These are phyloP conservation scores for Simplicillium aogashimaense DNA, from an alignment of 2,329 filamentous ascomycete genomes.

Conservation along the genomic window DNA sequence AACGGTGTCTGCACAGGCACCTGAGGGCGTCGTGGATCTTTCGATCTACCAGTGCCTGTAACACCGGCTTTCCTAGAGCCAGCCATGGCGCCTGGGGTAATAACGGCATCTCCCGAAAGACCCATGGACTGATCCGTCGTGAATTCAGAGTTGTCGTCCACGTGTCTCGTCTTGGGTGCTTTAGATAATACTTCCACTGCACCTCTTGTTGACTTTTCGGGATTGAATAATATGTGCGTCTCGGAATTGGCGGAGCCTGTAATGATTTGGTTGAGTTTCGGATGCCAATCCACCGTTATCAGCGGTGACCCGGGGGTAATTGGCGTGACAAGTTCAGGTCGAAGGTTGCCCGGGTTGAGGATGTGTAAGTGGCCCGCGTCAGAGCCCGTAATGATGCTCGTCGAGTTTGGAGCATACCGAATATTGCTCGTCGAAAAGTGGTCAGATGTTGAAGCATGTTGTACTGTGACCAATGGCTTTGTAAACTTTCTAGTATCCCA, in stretches of 20 bases:
- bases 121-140: slow-evolving; percentile 77
- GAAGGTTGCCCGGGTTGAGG: slow-evolving; percentile 83
- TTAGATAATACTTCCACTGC: slow-evolving; percentile 86
- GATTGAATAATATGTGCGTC: slow-evolving; percentile 84
- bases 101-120: slow-evolving; percentile 72
- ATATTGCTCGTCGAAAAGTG: slow-evolving; percentile 82
- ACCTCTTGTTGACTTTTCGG: slow-evolving; percentile 68
- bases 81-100: slow-evolving; percentile 54
- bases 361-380: slow-evolving; percentile 81
- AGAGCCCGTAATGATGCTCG: slow-evolving; percentile 83
- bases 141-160: slow-evolving; percentile 83
- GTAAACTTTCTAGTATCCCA: slow-evolving; percentile 98
- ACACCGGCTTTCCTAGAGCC: slow-evolving; percentile 53
- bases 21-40: slow-evolving; percentile 76
- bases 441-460: slow-evolving; percentile 72
- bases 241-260: slow-evolving; percentile 88
- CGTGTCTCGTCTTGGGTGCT: slow-evolving; percentile 86
- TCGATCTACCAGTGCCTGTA: slow-evolving; percentile 65
- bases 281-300: slow-evolving; percentile 82
- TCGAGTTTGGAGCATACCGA: slow-evolving; percentile 74
- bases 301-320: slow-evolving; percentile 79
- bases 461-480: slow-evolving; percentile 67
- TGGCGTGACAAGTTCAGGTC: slow-evolving; percentile 73
- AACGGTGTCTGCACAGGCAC: slow-evolving; percentile 81
- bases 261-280: slow-evolving; percentile 90